Evolutionary conservation across 768 basidiomycete genomes (phyloP).

Genomic region (Trametes gibbosa): DNA sequence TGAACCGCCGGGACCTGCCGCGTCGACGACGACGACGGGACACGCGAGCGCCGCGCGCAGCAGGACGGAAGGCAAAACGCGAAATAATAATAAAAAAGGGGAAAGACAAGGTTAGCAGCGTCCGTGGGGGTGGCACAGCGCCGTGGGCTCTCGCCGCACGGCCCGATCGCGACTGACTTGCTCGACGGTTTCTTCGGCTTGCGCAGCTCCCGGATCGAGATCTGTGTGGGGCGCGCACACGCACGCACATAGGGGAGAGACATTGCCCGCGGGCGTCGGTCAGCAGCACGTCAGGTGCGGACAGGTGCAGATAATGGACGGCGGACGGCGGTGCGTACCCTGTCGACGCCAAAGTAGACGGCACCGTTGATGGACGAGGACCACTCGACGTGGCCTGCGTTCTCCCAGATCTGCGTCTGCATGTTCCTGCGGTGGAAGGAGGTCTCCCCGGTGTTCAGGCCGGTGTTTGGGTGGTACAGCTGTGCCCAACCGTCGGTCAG

Average conservation of each 20-base stretch:
- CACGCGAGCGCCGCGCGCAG: background rate
- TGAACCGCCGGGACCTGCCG: slow-evolving; percentile 53
- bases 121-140: background rate
- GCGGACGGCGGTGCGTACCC: slow-evolving; percentile 30
- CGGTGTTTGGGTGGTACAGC: slow-evolving; percentile 37
- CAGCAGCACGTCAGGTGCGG: too few relatives aligned
- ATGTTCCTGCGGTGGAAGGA: slow-evolving; percentile 49
- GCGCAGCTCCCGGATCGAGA: slow-evolving; percentile 47
- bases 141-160: background rate
- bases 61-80: background rate
- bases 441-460: slow-evolving; percentile 40
- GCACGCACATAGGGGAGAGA: background rate
- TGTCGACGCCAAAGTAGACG: slow-evolving; percentile 48
- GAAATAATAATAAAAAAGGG: background rate
- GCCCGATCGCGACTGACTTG: slow-evolving; percentile 37
- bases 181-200: slow-evolving; percentile 47
- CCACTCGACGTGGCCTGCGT: slow-evolving; percentile 56
- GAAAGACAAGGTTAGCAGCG: background rate
- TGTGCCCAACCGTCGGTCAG: background rate
- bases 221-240: too few relatives aligned
- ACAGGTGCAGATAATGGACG: too few relatives aligned
- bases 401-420: slow-evolving; percentile 43
- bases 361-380: slow-evolving; percentile 41
- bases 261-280: too few relatives aligned
- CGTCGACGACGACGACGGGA: background rate